Conservation (phyloP, 2,329 filamentous ascomycete genomes). For the Blastomyces percursus region DNA sequence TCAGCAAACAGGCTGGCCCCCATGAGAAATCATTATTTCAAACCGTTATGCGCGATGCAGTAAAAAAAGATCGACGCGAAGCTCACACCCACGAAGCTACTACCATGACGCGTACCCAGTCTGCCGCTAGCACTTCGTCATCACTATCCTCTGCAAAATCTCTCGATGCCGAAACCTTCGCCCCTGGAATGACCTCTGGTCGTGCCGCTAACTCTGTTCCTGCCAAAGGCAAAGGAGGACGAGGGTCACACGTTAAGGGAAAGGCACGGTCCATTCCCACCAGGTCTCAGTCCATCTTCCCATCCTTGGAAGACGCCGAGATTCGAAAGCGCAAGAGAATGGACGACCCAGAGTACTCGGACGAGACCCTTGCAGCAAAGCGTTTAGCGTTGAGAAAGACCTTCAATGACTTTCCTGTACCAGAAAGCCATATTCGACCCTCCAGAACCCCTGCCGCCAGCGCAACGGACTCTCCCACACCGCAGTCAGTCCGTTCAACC, state of each 20-base stretch:
- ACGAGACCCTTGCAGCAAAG: slow-evolving; percentile 20
- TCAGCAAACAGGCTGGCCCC: slow-evolving; percentile 20
- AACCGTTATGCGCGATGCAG: slow-evolving; percentile 21
- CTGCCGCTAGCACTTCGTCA: slow-evolving; percentile 22
- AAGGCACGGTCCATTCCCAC: slow-evolving; percentile 7
- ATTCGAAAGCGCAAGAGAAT: slow-evolving; percentile 23
- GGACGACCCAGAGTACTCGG: slow-evolving; percentile 21
- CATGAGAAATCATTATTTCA: slow-evolving; percentile 23
- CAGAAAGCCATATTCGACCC: slow-evolving; percentile 2
- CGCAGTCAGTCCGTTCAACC: background rate
- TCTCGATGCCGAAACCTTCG: slow-evolving; percentile 25
- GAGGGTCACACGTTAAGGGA: slow-evolving; percentile 16
- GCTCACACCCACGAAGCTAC: slow-evolving; percentile 8
- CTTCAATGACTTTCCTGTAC: background rate
- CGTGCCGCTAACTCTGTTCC: slow-evolving; percentile 13
- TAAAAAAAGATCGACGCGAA: slow-evolving; percentile 17
- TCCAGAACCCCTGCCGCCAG: background rate
- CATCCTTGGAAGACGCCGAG: slow-evolving; percentile 17
- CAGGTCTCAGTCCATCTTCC: slow-evolving; percentile 9
- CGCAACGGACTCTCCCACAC: background rate
- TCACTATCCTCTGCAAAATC: slow-evolving; percentile 33
- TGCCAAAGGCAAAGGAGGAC: slow-evolving; percentile 19
- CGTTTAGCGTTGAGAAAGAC: slow-evolving; percentile 12
- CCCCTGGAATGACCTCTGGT: slow-evolving; percentile 17
- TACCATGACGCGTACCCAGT: slow-evolving; percentile 17